A percentile compares a stretch with the other conserved stretches of the same genome.
Evolutionary conservation across 2,329 filamentous ascomycete genomes (phyloP).

Genomic region (Alternaria sp.): DNA sequence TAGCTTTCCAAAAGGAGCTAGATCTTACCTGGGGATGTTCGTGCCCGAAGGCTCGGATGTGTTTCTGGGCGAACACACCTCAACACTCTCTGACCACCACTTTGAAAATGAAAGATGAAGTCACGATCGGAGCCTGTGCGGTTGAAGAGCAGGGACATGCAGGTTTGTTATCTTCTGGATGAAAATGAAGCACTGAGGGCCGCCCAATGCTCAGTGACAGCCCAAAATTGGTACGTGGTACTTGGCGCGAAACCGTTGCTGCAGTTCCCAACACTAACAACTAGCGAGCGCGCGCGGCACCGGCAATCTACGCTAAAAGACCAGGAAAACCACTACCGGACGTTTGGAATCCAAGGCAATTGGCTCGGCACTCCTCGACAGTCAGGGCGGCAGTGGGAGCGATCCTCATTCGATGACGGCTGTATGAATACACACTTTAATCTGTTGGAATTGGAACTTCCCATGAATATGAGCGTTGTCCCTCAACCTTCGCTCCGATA

Average conservation of each 20-base stretch:
- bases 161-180: not conserved
- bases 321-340: not conserved
- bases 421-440: not conserved
- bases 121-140: not conserved
- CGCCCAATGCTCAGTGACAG: not conserved
- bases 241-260: conserved; percentile 10
- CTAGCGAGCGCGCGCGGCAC: conserved; percentile 15
- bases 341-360: not conserved
- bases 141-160: not conserved
- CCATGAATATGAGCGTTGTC: not conserved
- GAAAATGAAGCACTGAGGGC: not conserved
- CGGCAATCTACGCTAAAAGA: conserved; percentile 4
- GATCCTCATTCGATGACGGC: not conserved
- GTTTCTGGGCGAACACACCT: not conserved
- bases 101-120: not conserved
- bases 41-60: conserved; percentile 7
- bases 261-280: not conserved
- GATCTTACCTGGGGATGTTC: not conserved
- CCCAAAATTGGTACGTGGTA: not conserved
- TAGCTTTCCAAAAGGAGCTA: not conserved
- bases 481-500: not conserved
- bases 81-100: conserved; percentile 1
- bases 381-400: not conserved
- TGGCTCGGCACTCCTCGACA: not conserved
- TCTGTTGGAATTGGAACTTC: not conserved